Percentiles rank a stretch among this genome's conserved stretches.
phyloP scores from a whole-genome alignment of 768 basidiomycete species.

The Mycena metata region DNA sequence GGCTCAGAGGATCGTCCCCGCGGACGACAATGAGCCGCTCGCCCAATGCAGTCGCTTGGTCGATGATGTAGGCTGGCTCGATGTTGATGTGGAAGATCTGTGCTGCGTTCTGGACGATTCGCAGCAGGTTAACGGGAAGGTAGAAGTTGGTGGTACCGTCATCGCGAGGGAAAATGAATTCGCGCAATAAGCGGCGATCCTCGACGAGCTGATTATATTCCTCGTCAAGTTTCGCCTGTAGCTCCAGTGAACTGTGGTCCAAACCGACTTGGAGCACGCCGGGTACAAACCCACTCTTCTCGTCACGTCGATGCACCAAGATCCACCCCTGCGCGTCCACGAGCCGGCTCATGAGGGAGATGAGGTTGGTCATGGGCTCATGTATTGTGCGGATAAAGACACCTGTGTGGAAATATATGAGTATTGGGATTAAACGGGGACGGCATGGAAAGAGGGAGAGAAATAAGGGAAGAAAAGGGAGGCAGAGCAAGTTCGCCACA shows the following conservation, averaged over 20 bases:
- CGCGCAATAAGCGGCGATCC: slow-evolving; percentile 85
- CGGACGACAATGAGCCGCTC: slow-evolving; percentile 89
- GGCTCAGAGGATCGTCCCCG: slow-evolving; percentile 81
- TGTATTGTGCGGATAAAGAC: too few relatives aligned
- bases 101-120: slow-evolving; percentile 94
- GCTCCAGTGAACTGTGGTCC: slow-evolving; percentile 79
- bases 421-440: too few relatives aligned
- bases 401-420: too few relatives aligned
- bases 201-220: slow-evolving; percentile 74
- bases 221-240: slow-evolving; percentile 76
- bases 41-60: slow-evolving; percentile 79
- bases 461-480: too few relatives aligned
- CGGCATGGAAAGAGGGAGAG: too few relatives aligned
- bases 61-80: slow-evolving; percentile 88
- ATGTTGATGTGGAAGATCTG: slow-evolving; percentile 95
- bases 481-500: too few relatives aligned
- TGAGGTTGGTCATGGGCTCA: too few relatives aligned
- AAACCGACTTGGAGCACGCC: slow-evolving; percentile 83
- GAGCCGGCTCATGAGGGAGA: too few relatives aligned
- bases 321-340: too few relatives aligned
- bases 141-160: too few relatives aligned
- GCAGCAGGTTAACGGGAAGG: slow-evolving; percentile 73
- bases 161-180: slow-evolving; percentile 51
- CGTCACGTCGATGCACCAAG: slow-evolving; percentile 96
- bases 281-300: slow-evolving; percentile 26